Conservation (phyloP, 345 rosid species). For the Rhizophora apiculata region DNA sequence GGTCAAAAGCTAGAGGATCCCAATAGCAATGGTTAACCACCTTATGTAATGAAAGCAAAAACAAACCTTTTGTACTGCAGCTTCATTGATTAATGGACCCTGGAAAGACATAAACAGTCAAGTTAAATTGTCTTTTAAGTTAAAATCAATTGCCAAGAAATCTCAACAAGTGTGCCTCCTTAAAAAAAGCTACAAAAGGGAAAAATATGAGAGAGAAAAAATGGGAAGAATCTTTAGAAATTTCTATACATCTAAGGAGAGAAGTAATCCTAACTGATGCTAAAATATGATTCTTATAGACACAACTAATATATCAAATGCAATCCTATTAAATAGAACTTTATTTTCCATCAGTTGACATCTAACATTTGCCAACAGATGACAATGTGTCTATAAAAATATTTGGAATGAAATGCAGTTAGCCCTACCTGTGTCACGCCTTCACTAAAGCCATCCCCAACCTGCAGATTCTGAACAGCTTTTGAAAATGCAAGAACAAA, state of each 20-base stretch:
- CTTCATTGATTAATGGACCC: slow-evolving; percentile 97
- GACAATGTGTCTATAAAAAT: neutral
- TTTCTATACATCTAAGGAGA: too few relatives aligned
- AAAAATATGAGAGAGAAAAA: too few relatives aligned
- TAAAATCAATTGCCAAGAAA: slow-evolving; percentile 8
- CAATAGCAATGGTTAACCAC: neutral
- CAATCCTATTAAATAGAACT: too few relatives aligned
- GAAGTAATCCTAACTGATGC: too few relatives aligned
- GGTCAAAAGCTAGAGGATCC: slow-evolving; percentile 12
- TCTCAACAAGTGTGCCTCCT: neutral
- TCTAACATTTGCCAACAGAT: neutral
- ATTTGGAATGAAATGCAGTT: neutral
- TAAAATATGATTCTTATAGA: too few relatives aligned
- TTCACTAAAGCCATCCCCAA: slow-evolving; percentile 90
- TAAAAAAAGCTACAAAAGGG: too few relatives aligned
- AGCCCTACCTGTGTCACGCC: slow-evolving; percentile 63
- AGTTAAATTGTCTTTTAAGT: slow-evolving; percentile 5
- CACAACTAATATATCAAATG: too few relatives aligned
- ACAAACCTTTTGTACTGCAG: slow-evolving; percentile 79
- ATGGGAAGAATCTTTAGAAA: too few relatives aligned
- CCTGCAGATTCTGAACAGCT: slow-evolving; percentile 80
- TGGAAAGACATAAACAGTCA: slow-evolving; percentile 30
- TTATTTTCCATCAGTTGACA: too few relatives aligned
- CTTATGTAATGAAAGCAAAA: slow-evolving; percentile 6
- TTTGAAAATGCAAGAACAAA: slow-evolving; percentile 80